Evolutionary conservation across 768 basidiomycete genomes (phyloP), one percentile per base, ranked within the genome.

Genomic region (Kwoniella heveanensis): DNA sequence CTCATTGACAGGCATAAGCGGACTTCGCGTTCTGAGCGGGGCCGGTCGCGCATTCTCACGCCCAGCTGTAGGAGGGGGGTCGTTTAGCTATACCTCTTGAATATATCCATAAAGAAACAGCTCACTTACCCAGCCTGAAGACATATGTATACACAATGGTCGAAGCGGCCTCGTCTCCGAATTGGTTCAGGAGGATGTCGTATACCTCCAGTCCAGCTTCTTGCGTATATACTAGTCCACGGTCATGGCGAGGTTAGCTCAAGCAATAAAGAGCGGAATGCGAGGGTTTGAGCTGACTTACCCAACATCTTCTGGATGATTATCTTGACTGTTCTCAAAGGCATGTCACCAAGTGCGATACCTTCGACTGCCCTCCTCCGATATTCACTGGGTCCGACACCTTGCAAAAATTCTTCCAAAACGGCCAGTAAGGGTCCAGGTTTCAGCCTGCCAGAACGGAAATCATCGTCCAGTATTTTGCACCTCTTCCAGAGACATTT

Each of bases 401-500:
- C 91, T 74, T 92, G 89, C 53, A 98, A 79, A 81, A 99, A 98
- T 65, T 91, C 88, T 77, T 99, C 96, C 65, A 99, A 88, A 4
- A 93, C 89, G 17, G 89, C 88, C 76, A 98, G 89, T 30, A 99
- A 81, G 69, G 92, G 90, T 19, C 91, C 88, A 21, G 93, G 90
- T 76, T 92, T 90, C 36, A 99, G 83, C 21, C 86, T 84, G 3
- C 86, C 83, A 47, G 91, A 89, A 66, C 86, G 86, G 50, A 99
- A 84, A 77, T 94, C 92, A 74, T 93, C 90, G 5, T 92, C 92
- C 52, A 97, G 91, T 67, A 91, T 94, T 68, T 94, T 85, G 5
- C 92, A 92, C 60, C 98, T 82, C 81, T 99, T 99, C 96, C 96
- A 98, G 26, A 99, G 87, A 80, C 96, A 99, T 83, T 97, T 95